phyloP scores from a whole-genome alignment of 2,329 filamentous ascomycete species.

The Diaporthe ilicicola region DNA sequence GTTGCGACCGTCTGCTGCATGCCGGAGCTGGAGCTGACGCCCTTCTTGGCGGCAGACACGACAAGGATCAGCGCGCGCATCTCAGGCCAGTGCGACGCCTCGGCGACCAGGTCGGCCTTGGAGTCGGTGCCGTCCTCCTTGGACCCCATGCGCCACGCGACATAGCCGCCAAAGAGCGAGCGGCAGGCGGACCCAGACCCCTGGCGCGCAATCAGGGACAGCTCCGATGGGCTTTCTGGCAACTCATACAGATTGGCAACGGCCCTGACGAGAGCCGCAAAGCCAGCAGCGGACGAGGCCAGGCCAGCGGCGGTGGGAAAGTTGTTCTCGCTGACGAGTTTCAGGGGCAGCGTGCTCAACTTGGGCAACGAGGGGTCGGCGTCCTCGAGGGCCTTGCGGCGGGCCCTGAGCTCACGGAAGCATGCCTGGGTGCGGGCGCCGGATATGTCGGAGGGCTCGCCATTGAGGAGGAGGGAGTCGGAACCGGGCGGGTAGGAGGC shows the following conservation, averaged over 20 bases:
- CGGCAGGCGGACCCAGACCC: conserved; percentile 95
- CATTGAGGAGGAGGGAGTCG: conserved; percentile 85
- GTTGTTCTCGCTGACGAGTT: conserved; percentile 96
- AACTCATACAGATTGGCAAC: conserved; percentile 93
- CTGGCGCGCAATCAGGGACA: conserved; percentile 89
- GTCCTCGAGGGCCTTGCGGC: conserved; percentile 79
- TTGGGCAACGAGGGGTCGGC: conserved; percentile 79
- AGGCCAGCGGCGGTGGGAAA: conserved; percentile 97
- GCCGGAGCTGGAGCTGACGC: conserved; percentile 88
- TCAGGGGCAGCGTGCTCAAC: conserved; percentile 79
- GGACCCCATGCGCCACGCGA: conserved; percentile 88
- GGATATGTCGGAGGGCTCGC: conserved; percentile 81
- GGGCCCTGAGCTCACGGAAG: conserved; percentile 82
- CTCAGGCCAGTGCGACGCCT: conserved; percentile 90
- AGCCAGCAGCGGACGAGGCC: conserved; percentile 74
- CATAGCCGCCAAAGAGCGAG: conserved; percentile 92
- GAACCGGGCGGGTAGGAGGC: conserved; percentile 64
- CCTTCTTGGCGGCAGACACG: conserved; percentile 93
- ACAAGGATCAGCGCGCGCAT: conserved; percentile 95
- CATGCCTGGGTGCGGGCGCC: conserved; percentile 94
- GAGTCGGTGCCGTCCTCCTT: conserved; percentile 85
- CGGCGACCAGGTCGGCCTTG: conserved; percentile 85
- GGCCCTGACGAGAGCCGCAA: conserved; percentile 78
- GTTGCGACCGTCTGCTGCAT: conserved; percentile 98
- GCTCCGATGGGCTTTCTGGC: conserved; percentile 79